A percentile compares a stretch with the other conserved stretches of the same genome.
These are phyloP conservation scores for Lentinus brumalis DNA, from an alignment of 768 basidiomycete genomes.

Conservation along the genomic window DNA sequence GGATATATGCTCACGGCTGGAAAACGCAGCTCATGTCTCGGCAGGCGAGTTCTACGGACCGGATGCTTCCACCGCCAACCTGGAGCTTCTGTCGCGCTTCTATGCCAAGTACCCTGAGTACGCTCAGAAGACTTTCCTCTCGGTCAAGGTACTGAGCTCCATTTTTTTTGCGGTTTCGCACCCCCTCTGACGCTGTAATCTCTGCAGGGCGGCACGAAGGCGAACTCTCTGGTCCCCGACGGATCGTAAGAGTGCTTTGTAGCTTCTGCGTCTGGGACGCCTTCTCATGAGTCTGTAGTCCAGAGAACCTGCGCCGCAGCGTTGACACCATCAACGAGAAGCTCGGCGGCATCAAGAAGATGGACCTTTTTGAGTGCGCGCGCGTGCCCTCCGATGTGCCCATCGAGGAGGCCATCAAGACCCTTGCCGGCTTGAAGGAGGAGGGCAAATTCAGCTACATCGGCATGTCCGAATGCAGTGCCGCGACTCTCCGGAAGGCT, in stretches of 20 bases:
- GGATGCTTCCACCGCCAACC: conserved; percentile 42
- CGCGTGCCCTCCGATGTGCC: conserved; percentile 45
- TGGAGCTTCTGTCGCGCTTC: conserved; percentile 52
- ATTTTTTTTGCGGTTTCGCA: neutral
- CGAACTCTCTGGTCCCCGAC: conserved; percentile 19
- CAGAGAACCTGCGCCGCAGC: conserved; percentile 50
- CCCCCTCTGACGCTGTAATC: too few relatives aligned
- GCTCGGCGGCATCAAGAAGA: conserved; percentile 51
- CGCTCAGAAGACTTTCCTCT: conserved; percentile 48
- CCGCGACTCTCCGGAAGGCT: conserved; percentile 45
- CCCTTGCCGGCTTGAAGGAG: conserved; percentile 46
- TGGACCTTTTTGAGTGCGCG: conserved; percentile 63
- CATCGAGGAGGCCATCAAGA: conserved; percentile 48
- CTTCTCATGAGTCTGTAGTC: conserved; percentile 8
- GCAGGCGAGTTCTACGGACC: conserved; percentile 60
- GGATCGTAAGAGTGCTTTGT: conserved; percentile 29
- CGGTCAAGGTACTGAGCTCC: conserved; percentile 43
- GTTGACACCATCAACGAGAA: conserved; percentile 45
- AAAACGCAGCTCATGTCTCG: neutral
- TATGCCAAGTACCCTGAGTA: conserved; percentile 48
- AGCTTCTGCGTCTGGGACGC: neutral
- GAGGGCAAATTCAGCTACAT: conserved; percentile 64
- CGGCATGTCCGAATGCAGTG: conserved; percentile 57
- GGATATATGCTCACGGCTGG: neutral
- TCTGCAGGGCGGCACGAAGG: conserved; percentile 26